Evolutionary conservation across 306 rosid species (phyloP).

Genomic region (Rosa lucieae): DNA sequence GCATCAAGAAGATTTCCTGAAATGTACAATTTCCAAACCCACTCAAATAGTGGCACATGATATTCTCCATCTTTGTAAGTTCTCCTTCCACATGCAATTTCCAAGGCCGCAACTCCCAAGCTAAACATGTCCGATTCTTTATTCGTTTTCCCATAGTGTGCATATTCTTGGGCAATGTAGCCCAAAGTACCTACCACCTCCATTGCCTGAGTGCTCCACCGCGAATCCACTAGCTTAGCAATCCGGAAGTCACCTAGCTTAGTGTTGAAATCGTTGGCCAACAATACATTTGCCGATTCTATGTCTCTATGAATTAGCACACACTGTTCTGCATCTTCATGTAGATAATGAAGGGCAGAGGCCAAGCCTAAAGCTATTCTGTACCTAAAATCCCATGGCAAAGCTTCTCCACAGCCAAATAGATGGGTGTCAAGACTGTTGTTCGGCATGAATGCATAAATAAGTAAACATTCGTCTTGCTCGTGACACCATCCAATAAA

Average conservation of each 20-base stretch:
- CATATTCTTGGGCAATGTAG: neutral
- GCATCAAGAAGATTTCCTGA: too few species aligned
- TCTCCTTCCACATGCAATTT: neutral
- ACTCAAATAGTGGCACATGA: neutral
- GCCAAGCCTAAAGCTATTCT: too few species aligned
- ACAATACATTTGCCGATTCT: too few species aligned
- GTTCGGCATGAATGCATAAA: conserved; percentile 30
- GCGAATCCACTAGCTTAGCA: too few species aligned
- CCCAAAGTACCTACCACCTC: neutral
- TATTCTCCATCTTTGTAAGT: neutral
- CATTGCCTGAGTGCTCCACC: neutral
- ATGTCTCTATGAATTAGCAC: too few species aligned
- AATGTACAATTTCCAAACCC: too few species aligned
- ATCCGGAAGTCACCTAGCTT: neutral
- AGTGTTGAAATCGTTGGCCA: too few species aligned
- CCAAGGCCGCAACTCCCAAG: neutral
- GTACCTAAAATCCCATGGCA: too few species aligned
- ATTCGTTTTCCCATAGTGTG: neutral
- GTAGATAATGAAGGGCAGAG: too few species aligned
- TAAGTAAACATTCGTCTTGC: conserved; percentile 36
- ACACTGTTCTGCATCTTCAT: too few species aligned
- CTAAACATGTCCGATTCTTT: neutral
- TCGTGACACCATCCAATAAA: conserved; percentile 3
- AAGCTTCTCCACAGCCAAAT: too few species aligned
- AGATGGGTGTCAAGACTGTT: conserved; percentile 1